Base-by-base conservation (phyloP, 2,329 filamentous ascomycete genomes). In the Colletotrichum zoysiae region DNA sequence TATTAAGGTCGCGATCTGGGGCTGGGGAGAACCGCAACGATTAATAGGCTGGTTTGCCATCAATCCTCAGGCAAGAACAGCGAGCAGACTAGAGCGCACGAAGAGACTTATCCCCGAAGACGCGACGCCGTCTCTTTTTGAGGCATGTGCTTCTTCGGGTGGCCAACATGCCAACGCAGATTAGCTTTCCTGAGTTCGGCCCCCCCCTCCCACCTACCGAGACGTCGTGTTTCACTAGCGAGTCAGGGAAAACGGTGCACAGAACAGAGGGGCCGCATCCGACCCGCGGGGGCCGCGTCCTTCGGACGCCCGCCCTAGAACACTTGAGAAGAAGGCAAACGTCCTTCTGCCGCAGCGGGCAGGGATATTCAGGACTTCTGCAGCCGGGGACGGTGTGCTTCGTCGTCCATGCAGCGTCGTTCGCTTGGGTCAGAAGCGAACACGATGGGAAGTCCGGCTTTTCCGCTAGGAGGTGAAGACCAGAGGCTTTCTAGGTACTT, bases 211-310 rank as follows among this genome's bases (percentile, higher is more conserved):
- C 5, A 5, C 51, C 68, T 2, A 16, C 44, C 46, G 23, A 35
- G 42, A 65, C 40, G 59, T 72, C 48, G 59, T 40, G 70, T 72
- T 72, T 72, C 70, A 70, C 48, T 35, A 64, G 55, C 70, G 65
- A 72, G 70, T 72, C 70, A 44, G 40, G 16, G 14, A 8, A 44
- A 56, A 40, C 65, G 58, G 53, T 50, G 44, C 55, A 51, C 38
- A 30, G 30, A 5, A 23, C 46, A 42, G 53, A 69, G 58, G 58
- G 51, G 51, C 33, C 26, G 58, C 53, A 51, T 59, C 59, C 48
- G 23, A 50, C 59, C 12, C 14, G 20, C 20, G 26, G 12, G 12
- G 18, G 42, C 18, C 42, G 16, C 6, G 5, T 2, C 5, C 14
- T 48, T 40, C 56, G 44, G 63, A 30, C 38, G 51, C 38, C 42